Conservation (phyloP, 768 basidiomycete genomes). For the Collybia nuda region DNA sequence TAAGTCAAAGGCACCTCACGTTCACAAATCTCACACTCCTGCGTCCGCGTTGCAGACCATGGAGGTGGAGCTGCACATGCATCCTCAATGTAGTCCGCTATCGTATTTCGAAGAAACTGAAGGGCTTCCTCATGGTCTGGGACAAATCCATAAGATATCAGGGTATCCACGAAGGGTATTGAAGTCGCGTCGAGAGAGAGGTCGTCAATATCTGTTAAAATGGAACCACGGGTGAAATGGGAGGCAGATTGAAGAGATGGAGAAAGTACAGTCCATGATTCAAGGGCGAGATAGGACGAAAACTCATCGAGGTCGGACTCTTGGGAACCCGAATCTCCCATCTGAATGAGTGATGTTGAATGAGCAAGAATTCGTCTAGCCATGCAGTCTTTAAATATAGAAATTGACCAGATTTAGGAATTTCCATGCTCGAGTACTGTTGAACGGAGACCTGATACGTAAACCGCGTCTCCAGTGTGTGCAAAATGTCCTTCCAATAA, state of each 20-base stretch:
- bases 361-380: slow-evolving; percentile 38
- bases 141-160: slow-evolving; percentile 47
- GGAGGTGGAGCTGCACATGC: slow-evolving; percentile 48
- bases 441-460: too few relatives aligned
- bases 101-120: slow-evolving; percentile 37
- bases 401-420: slow-evolving; percentile 7
- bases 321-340: slow-evolving; percentile 18
- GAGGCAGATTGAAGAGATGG: slow-evolving; percentile 30
- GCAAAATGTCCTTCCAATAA: too few relatives aligned
- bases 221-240: slow-evolving; percentile 29
- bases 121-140: slow-evolving; percentile 39
- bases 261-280: slow-evolving; percentile 48
- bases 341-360: slow-evolving; percentile 14
- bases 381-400: slow-evolving; percentile 43
- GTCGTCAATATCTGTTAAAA: slow-evolving; percentile 32
- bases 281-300: slow-evolving; percentile 47
- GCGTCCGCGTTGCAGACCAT: slow-evolving; percentile 52
- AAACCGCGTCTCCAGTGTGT: too few relatives aligned
- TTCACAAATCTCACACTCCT: slow-evolving; percentile 60
- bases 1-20: slow-evolving; percentile 58
- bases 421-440: not conserved
- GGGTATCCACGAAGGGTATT: slow-evolving; percentile 44
- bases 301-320: slow-evolving; percentile 47
- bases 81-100: slow-evolving; percentile 43
- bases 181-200: slow-evolving; percentile 40